A percentile compares a stretch with the other conserved stretches of the same genome.
Evolutionary conservation across 331 rosid species (phyloP).

Genomic region (Pyrus hybrid): DNA sequence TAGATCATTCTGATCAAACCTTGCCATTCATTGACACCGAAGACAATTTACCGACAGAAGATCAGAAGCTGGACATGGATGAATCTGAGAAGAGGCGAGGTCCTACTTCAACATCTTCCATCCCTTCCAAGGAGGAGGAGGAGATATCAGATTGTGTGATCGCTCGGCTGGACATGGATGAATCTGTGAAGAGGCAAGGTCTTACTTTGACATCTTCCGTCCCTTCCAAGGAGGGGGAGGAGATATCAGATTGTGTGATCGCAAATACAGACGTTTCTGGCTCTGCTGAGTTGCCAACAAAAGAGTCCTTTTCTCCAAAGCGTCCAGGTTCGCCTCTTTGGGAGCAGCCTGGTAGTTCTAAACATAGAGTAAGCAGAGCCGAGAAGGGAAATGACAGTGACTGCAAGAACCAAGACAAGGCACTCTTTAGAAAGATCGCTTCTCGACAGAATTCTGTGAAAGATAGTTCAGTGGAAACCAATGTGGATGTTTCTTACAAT

Average conservation of each 20-base stretch:
- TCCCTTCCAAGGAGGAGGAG: slow-evolving; percentile 10
- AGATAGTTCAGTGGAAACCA: slow-evolving; percentile 15
- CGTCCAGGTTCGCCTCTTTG: slow-evolving; percentile 11
- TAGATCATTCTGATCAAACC: slow-evolving; percentile 16
- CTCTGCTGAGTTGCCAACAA: slow-evolving; percentile 11
- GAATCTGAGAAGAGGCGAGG: slow-evolving; percentile 15
- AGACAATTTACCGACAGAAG: slow-evolving; percentile 12
- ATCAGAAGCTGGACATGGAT: slow-evolving; percentile 5
- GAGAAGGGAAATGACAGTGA: slow-evolving; percentile 12
- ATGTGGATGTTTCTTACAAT: slow-evolving; percentile 24
- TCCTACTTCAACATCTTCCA: slow-evolving; percentile 11
- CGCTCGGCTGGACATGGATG: no score
- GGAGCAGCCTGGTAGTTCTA: slow-evolving; percentile 15
- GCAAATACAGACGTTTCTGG: slow-evolving; percentile 7
- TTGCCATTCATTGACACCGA: background rate
- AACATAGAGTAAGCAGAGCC: background rate
- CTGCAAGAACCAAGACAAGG: slow-evolving; percentile 9
- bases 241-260: background rate
- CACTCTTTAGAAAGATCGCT: background rate
- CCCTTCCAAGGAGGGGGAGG: slow-evolving; percentile 4
- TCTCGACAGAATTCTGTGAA: slow-evolving; percentile 18
- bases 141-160: background rate
- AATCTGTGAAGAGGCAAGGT: no score
- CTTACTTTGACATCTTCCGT: no score
- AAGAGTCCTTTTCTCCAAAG: slow-evolving; percentile 8